A percentile compares a stretch with the other conserved stretches of the same genome.
phyloP scores from a whole-genome alignment of 148 eudicot genomes.

The Bassia scoparia region DNA sequence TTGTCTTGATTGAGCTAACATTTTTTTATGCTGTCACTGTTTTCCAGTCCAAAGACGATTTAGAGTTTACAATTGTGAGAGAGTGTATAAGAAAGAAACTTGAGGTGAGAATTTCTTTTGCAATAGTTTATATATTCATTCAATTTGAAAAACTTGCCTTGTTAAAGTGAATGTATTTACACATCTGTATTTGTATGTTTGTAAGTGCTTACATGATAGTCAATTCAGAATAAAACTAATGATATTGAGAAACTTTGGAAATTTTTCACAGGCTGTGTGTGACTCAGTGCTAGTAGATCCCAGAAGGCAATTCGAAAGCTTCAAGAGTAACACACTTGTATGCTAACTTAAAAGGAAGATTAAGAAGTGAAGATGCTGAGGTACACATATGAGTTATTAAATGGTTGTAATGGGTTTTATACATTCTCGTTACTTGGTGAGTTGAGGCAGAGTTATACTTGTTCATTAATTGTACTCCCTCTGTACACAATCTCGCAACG shows the following conservation, averaged over 20 bases:
- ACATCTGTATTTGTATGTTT: not conserved
- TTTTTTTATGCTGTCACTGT: slow-evolving; percentile 8
- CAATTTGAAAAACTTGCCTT: not conserved
- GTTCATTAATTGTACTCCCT: too few relatives aligned
- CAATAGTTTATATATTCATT: not conserved
- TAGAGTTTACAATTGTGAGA: slow-evolving; percentile 82
- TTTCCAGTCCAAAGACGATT: slow-evolving; percentile 73
- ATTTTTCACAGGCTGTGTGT: slow-evolving; percentile 58
- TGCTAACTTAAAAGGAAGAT: slow-evolving; percentile 62
- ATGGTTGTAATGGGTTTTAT: not conserved
- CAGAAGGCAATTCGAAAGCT: slow-evolving; percentile 81
- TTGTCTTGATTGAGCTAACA: slow-evolving; percentile 8
- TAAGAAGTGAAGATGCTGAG: slow-evolving; percentile 92
- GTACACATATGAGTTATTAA: slow-evolving; percentile 30
- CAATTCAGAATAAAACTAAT: not conserved
- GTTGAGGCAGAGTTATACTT: not conserved
- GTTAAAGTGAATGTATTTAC: not conserved
- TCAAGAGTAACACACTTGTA: slow-evolving; percentile 89
- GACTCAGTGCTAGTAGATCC: slow-evolving; percentile 54
- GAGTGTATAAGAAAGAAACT: slow-evolving; percentile 80
- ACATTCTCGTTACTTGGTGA: not conserved
- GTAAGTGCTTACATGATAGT: not conserved
- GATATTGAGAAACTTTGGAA: not conserved
- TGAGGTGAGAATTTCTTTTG: slow-evolving; percentile 49
- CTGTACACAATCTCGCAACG: too few relatives aligned